Evolutionary conservation across 495 filamentous ascomycete genomes (phyloP), one percentile per base, ranked within the genome.

Genomic region (Annulohypoxylon maeteangense): DNA sequence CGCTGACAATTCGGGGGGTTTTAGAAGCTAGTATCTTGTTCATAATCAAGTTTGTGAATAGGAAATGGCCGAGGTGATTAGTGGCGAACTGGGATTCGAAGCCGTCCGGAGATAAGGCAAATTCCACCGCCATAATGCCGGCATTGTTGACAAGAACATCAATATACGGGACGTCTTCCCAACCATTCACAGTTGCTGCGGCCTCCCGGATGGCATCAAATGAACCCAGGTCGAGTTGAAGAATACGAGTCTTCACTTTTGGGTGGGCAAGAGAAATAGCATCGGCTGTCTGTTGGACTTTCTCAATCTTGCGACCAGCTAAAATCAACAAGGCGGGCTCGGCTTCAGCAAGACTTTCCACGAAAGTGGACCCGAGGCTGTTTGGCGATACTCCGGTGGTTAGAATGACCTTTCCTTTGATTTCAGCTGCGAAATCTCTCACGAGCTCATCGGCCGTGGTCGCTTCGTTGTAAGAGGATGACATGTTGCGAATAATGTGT

Each of bases 81-180:
- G 87, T 90, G 14, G 85, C 89, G 62, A 93, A 88, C 62, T 92
- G 88, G 36, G 87, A 83, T 72, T 94, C 90, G 67, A 87, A 87
- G 3, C 90, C 89, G 10, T 92, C 88, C 3, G 81, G 74, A 0
- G 89, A 90, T 1, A 79, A 67, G 0, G 74, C 72, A 7, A 74
- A 80, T 0, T 85, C 81, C 6, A 83, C 64, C 0, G 80, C 87
- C 87, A 92, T 90, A 65, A 91, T 84, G 36, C 90, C 90, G 3
- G 91, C 91, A 69, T 93, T 94, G 78, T 88, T 86, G 34, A 93
- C 81, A 2, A 95, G 79, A 27, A 89, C 75, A 64, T 93, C 88
- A n/a, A 92, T 67, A 12, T 34, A 69, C 0, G 76, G 72, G 10
- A 79, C 81, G 23, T 82, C 76, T 14, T 38, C 23, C 54, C 80